Evolutionary conservation across 345 rosid species (phyloP).

Genomic region (Rhodomyrtus tomentosa): DNA sequence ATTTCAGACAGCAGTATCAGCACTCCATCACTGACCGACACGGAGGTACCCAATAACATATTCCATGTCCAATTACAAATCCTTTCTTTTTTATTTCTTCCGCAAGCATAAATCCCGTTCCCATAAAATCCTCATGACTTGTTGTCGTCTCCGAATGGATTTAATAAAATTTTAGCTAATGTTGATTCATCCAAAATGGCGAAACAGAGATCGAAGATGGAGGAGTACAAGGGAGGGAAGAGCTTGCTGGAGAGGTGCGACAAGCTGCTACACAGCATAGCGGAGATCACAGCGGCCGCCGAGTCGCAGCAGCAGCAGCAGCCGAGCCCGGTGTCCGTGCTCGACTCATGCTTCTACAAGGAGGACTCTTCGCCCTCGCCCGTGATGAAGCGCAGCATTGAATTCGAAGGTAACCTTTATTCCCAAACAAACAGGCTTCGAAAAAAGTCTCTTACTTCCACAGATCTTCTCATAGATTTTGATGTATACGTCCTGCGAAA

Average conservation of each 20-base stretch:
- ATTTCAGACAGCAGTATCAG: slow-evolving; percentile 45
- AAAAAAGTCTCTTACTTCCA: neutral
- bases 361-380: slow-evolving; percentile 85
- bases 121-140: neutral
- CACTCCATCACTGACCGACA: slow-evolving; percentile 38
- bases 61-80: neutral
- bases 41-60: slow-evolving; percentile 31
- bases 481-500: neutral
- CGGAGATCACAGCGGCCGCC: slow-evolving; percentile 59
- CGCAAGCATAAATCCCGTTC: neutral
- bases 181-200: neutral
- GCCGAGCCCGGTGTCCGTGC: slow-evolving; percentile 96
- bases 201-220: slow-evolving; percentile 42
- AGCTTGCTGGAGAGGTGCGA: slow-evolving; percentile 74
- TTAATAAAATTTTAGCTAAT: neutral
- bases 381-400: slow-evolving; percentile 68
- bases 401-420: slow-evolving; percentile 46
- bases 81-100: neutral
- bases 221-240: slow-evolving; percentile 54
- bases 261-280: slow-evolving; percentile 78
- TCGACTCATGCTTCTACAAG: slow-evolving; percentile 71
- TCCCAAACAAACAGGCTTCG: neutral
- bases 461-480: neutral
- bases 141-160: neutral
- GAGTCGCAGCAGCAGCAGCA: slow-evolving; percentile 45